These are phyloP conservation scores for Phycomyces nitens DNA, from an alignment of 192 early-diverging fungal genomes.

Conservation along the genomic window DNA sequence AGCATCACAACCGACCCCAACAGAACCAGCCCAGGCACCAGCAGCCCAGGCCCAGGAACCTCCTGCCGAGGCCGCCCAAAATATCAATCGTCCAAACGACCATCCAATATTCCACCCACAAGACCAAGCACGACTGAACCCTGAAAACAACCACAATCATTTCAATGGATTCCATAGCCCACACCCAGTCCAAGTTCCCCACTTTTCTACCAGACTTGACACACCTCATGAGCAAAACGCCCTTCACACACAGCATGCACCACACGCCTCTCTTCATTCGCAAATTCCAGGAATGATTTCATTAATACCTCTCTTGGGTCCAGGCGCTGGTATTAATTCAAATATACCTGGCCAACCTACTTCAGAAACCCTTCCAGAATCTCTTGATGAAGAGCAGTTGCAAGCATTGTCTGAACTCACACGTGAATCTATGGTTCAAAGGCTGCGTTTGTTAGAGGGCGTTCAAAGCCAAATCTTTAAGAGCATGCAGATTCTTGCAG, in stretches of 20 bases:
- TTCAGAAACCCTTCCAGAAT: neutral
- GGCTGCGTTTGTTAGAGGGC: slow-evolving; percentile 59
- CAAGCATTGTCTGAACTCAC: slow-evolving; percentile 49
- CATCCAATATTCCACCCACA: too few species aligned
- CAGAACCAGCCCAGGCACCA: slow-evolving; percentile 1
- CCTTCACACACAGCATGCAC: too few species aligned
- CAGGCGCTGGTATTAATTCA: neutral
- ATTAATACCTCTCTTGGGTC: neutral
- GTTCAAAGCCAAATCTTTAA: slow-evolving; percentile 58
- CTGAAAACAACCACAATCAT: too few species aligned
- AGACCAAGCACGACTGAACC: too few species aligned
- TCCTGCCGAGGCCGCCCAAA: slow-evolving; percentile 27
- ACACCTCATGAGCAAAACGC: too few species aligned
- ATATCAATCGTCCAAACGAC: slow-evolving; percentile 1
- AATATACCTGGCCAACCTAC: too few species aligned
- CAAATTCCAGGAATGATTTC: slow-evolving; percentile 22
- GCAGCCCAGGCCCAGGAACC: slow-evolving; percentile 31
- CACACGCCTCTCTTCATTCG: neutral
- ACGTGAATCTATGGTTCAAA: slow-evolving; percentile 58
- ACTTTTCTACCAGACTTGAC: too few species aligned
- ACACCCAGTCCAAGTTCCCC: too few species aligned
- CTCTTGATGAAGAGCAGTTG: slow-evolving; percentile 49
- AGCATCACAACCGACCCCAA: too few species aligned
- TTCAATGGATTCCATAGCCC: too few species aligned
- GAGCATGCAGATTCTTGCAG: slow-evolving; percentile 39